Conservation (phyloP, 2,329 filamentous ascomycete genomes). For the Botrytis cinerea region DNA sequence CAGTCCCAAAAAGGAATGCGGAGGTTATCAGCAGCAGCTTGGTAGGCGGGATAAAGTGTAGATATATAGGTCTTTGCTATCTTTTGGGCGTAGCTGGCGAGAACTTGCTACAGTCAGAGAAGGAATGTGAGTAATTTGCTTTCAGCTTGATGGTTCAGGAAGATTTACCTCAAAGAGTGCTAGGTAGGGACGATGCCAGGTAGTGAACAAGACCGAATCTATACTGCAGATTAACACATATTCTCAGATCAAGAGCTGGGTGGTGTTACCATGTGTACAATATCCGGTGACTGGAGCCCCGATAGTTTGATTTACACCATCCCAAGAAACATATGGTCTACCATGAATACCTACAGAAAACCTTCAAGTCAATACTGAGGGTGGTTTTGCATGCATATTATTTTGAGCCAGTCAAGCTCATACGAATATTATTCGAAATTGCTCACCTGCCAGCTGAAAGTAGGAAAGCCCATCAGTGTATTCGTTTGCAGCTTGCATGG, state of each 20-base stretch:
- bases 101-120: constrained; percentile 49
- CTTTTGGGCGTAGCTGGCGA: constrained; percentile 49
- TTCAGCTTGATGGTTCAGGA: neutral
- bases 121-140: constrained; percentile 2
- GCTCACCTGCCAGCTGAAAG: constrained; percentile 35
- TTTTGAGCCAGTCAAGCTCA: neutral
- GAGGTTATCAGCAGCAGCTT: constrained; percentile 45
- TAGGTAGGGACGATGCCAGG: constrained; percentile 59
- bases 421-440: neutral
- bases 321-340: constrained; percentile 37
- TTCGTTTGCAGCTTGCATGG: constrained; percentile 33
- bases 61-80: constrained; percentile 45
- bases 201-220: constrained; percentile 37
- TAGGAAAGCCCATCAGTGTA: constrained; percentile 30
- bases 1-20: constrained; percentile 54
- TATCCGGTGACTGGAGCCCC: constrained; percentile 34
- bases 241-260: neutral
- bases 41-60: constrained; percentile 49
- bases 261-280: constrained; percentile 36
- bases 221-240: neutral
- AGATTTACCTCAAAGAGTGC: constrained; percentile 55
- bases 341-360: constrained; percentile 31
- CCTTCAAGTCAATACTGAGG: neutral
- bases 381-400: neutral
- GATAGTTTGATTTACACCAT: constrained; percentile 28